These are phyloP conservation scores for Penicillium robsamsonii DNA, from an alignment of 495 filamentous ascomycete species.

Conservation along the genomic window DNA sequence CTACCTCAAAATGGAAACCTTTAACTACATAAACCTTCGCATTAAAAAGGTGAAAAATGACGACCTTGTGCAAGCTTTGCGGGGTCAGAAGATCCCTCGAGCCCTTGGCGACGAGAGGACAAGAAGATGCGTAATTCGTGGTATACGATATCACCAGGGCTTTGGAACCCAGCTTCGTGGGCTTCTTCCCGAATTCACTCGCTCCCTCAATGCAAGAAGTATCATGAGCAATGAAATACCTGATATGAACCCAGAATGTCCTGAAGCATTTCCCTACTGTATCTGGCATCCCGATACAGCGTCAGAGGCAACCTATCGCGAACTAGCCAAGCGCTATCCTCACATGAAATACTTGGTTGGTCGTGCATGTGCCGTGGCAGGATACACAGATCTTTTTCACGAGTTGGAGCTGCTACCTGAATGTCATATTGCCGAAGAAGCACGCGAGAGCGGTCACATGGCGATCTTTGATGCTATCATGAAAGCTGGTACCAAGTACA, in stretches of 20 bases:
- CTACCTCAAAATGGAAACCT: background rate
- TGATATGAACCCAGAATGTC: background rate
- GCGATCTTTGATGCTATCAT: background rate
- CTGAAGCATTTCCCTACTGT: conserved; percentile 4
- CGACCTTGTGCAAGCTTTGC: background rate
- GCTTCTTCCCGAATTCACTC: too few species aligned
- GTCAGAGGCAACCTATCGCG: conserved; percentile 26
- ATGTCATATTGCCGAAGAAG: conserved; percentile 22
- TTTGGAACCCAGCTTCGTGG: too few species aligned
- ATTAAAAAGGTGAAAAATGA: background rate
- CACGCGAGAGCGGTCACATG: background rate
- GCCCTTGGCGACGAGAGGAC: background rate
- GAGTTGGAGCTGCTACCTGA: conserved; percentile 27
- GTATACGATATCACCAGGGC: too few species aligned
- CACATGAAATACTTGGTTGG: conserved; percentile 20
- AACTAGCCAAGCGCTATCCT: conserved; percentile 15
- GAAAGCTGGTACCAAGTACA: background rate
- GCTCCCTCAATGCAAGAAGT: too few species aligned
- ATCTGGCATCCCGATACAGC: conserved; percentile 35
- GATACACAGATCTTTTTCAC: conserved; percentile 19
- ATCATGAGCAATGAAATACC: too few species aligned
- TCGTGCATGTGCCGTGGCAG: conserved; percentile 24
- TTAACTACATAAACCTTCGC: background rate
- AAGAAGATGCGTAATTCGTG: too few species aligned
- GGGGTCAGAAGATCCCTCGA: background rate